Conservation (phyloP, 2,329 filamentous ascomycete species). For the Zymoseptoria tritici region DNA sequence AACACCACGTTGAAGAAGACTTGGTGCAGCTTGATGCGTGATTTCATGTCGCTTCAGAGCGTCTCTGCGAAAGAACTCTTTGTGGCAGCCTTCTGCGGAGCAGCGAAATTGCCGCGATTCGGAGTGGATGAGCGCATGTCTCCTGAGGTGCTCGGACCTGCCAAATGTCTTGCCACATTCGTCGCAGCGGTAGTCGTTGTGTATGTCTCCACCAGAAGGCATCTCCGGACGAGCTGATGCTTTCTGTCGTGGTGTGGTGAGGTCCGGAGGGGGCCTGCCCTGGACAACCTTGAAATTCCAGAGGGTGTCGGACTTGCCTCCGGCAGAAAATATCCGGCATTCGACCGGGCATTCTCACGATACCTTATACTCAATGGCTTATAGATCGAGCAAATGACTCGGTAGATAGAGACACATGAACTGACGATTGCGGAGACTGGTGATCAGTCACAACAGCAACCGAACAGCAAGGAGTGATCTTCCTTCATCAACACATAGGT, state of each 20-base stretch:
- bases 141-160: slow-evolving; percentile 21
- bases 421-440: too few relatives aligned
- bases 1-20: slow-evolving; percentile 14
- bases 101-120: slow-evolving; percentile 19
- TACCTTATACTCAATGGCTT: too few relatives aligned
- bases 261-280: not conserved
- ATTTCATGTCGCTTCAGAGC: slow-evolving; percentile 22
- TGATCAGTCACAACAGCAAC: too few relatives aligned
- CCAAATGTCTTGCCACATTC: slow-evolving; percentile 19
- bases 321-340: too few relatives aligned
- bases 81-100: slow-evolving; percentile 12
- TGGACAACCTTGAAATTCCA: too few relatives aligned
- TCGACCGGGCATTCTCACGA: too few relatives aligned
- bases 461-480: too few relatives aligned
- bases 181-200: slow-evolving; percentile 13
- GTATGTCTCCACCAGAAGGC: not conserved
- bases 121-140: slow-evolving; percentile 22
- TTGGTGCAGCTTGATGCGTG: slow-evolving; percentile 18
- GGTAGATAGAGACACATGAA: too few relatives aligned
- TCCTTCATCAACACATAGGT: too few relatives aligned
- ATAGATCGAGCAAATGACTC: too few relatives aligned
- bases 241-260: not conserved
- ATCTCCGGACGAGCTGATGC: not conserved
- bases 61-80: slow-evolving; percentile 21
- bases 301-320: too few relatives aligned